Evolutionary conservation across 2,329 filamentous ascomycete species (phyloP).

Genomic region (Ophiobolus disseminans): DNA sequence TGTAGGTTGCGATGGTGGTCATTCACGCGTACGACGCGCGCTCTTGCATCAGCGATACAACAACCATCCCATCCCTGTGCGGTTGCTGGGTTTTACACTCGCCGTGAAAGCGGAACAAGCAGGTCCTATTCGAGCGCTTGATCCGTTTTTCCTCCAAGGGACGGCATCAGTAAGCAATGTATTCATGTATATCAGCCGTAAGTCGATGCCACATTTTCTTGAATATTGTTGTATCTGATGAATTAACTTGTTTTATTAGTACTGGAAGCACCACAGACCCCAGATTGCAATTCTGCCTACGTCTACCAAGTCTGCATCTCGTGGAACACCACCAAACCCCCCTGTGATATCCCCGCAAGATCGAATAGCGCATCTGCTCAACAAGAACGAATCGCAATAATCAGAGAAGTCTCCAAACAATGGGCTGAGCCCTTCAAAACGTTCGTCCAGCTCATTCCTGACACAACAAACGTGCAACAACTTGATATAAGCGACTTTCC

Average conservation of each 20-base stretch:
- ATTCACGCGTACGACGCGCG: conserved; percentile 7
- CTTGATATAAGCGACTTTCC: conserved; percentile 15
- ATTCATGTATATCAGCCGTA: conserved; percentile 5
- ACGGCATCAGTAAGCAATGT: background rate
- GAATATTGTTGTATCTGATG: no score
- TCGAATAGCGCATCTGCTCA: background rate
- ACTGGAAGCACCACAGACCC: conserved; percentile 7
- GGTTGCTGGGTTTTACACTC: conserved; percentile 16
- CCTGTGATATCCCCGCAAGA: background rate
- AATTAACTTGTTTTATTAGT: no score
- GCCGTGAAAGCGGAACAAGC: conserved; percentile 13
- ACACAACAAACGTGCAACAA: conserved; percentile 6
- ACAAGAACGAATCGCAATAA: conserved; percentile 1
- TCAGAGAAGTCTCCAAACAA: background rate
- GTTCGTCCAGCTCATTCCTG: conserved; percentile 6
- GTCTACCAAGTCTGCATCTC: conserved; percentile 18
- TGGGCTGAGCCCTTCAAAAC: conserved; percentile 14
- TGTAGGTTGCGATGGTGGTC: conserved; percentile 18
- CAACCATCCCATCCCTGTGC: conserved; percentile 11
- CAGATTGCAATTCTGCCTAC: background rate
- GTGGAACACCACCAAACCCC: conserved; percentile 5
- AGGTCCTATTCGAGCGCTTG: conserved; percentile 12
- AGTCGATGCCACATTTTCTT: background rate
- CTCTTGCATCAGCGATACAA: background rate
- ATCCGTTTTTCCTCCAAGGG: conserved; percentile 22